Evolutionary conservation across 106 monocot species (phyloP).

Genomic region (Posidonia australis): DNA sequence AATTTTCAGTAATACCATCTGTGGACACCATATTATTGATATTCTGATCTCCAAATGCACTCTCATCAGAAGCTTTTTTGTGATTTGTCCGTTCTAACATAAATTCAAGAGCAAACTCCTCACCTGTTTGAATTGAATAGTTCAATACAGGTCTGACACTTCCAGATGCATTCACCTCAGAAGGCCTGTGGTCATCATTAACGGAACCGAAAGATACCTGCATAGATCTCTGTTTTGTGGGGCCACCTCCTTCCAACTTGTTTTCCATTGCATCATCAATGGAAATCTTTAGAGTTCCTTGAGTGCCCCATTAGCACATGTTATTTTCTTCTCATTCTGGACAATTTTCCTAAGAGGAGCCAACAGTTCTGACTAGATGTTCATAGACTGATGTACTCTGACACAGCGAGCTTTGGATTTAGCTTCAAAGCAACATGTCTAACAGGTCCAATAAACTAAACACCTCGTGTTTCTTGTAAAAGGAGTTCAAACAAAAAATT

Average conservation of each 20-base stretch:
- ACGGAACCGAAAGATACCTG: slow-evolving; percentile 28
- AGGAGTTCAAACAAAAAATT: no score
- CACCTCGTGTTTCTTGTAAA: no score
- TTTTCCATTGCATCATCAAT: slow-evolving; percentile 32
- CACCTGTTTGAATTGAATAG: slow-evolving; percentile 84
- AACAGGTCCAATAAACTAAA: no score
- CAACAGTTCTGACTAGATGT: neutral
- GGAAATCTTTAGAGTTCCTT: slow-evolving; percentile 6
- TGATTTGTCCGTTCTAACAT: slow-evolving; percentile 53
- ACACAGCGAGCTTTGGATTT: neutral
- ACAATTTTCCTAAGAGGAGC: neutral
- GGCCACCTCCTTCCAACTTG: slow-evolving; percentile 26
- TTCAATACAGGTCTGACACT: slow-evolving; percentile 39
- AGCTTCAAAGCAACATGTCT: no score
- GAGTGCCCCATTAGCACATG: neutral
- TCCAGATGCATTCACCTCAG: slow-evolving; percentile 23
- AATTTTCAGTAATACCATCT: slow-evolving; percentile 23
- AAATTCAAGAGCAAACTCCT: slow-evolving; percentile 82
- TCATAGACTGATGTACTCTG: neutral
- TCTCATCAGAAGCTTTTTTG: slow-evolving; percentile 34
- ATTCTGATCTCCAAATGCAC: slow-evolving; percentile 32
- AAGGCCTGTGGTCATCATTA: slow-evolving; percentile 24
- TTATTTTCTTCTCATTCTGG: slow-evolving; percentile 1
- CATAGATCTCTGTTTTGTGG: slow-evolving; percentile 27
- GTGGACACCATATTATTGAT: slow-evolving; percentile 28